phyloP scores from a whole-genome alignment of 148 eudicot genomes.

The Beta vulgaris region DNA sequence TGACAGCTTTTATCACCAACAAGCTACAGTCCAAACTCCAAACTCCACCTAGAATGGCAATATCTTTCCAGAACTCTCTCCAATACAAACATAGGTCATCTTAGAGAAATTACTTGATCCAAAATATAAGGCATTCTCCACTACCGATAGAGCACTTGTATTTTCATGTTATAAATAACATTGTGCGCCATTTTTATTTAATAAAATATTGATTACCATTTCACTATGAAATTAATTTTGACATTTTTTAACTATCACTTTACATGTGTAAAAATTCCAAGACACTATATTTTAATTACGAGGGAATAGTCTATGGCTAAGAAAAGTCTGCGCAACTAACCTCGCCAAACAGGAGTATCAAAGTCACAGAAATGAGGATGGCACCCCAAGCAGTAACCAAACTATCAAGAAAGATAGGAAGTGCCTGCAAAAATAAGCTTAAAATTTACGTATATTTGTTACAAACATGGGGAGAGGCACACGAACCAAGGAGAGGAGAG shows the following conservation, averaged over 20 bases:
- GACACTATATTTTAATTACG: background rate
- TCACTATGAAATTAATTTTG: background rate
- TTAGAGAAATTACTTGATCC: no score
- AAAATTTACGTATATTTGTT: background rate
- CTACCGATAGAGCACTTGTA: background rate
- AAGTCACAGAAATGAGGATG: constrained; percentile 77
- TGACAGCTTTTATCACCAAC: background rate
- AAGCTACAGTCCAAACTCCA: no score
- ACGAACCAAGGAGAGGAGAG: no score
- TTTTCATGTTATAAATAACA: background rate
- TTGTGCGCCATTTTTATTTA: background rate
- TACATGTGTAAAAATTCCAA: background rate
- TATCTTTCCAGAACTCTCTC: background rate
- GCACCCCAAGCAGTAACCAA: constrained; percentile 82
- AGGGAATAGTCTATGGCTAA: background rate
- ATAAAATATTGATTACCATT: background rate
- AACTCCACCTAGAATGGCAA: background rate
- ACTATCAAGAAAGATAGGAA: constrained; percentile 90
- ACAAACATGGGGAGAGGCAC: background rate
- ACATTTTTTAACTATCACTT: background rate
- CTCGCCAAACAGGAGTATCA: constrained; percentile 90
- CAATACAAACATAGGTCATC: background rate
- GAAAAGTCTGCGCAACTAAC: constrained; percentile 33
- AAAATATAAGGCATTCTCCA: background rate
- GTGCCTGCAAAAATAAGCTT: constrained; percentile 55